Evolutionary conservation across 306 rosid species (phyloP).

Genomic region (Arachis hypogaea): DNA sequence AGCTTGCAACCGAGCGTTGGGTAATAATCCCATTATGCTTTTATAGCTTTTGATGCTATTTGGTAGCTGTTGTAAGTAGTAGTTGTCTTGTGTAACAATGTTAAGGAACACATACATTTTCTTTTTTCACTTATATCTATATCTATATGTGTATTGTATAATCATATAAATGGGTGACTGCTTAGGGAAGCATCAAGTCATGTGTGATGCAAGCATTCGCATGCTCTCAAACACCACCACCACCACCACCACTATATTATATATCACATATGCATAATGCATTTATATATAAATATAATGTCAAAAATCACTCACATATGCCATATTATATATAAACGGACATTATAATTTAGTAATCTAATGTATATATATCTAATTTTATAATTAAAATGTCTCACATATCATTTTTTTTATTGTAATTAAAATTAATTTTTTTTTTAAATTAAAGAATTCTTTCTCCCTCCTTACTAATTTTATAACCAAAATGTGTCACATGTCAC

Average conservation of each 20-base stretch:
- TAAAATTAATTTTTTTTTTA: no score
- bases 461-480: no score
- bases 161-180: constrained; percentile 51
- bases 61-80: constrained; percentile 30
- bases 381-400: no score
- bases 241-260: constrained; percentile 43
- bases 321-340: no score
- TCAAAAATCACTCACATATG: not conserved
- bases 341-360: no score
- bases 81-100: constrained; percentile 50
- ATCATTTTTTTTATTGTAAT: no score
- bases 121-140: not conserved
- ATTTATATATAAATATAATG: not conserved
- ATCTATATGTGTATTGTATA: not conserved
- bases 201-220: constrained; percentile 71
- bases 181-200: constrained; percentile 75
- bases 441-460: no score
- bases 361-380: no score
- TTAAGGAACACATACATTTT: constrained; percentile 28
- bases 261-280: no score
- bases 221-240: constrained; percentile 39
- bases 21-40: constrained; percentile 30
- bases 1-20: constrained; percentile 44
- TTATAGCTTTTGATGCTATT: constrained; percentile 47
- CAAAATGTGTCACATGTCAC: no score